Conservation (phyloP, 2,329 filamentous ascomycete species). For the Fusarium sp. region DNA sequence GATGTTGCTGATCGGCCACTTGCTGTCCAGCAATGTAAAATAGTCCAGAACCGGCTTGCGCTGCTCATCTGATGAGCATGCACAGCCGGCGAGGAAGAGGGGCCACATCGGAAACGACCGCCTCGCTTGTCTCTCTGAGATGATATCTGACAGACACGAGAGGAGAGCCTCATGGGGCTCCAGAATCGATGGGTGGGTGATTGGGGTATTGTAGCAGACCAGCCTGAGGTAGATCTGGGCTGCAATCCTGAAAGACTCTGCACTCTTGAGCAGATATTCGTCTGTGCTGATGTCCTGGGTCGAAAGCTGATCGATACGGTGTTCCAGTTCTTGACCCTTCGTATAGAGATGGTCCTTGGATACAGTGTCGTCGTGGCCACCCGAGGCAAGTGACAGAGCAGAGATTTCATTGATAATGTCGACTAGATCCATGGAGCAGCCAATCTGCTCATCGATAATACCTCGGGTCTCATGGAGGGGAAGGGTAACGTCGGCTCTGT, state of each 20-base stretch:
- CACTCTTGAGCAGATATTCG: constrained; percentile 35
- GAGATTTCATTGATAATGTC: constrained; percentile 42
- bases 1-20: constrained; percentile 43
- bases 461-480: constrained; percentile 14
- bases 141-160: constrained; percentile 32
- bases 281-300: constrained; percentile 1
- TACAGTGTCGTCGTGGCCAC: not conserved
- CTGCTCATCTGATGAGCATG: constrained; percentile 38
- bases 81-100: constrained; percentile 40
- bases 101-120: constrained; percentile 44
- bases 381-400: constrained; percentile 15
- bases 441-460: constrained; percentile 40
- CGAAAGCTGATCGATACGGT: constrained; percentile 6
- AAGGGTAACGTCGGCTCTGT: constrained; percentile 23
- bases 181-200: constrained; percentile 28
- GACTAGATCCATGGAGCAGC: constrained; percentile 43
- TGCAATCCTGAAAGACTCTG: constrained; percentile 38
- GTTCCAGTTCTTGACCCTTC: constrained; percentile 30
- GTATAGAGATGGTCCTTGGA: constrained; percentile 16
- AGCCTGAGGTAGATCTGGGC: constrained; percentile 40
- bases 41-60: constrained; percentile 37
- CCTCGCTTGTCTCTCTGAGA: constrained; percentile 34
- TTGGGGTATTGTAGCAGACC: constrained; percentile 36
- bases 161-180: constrained; percentile 28
- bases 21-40: constrained; percentile 34